phyloP scores from a whole-genome alignment of 1,284 basidiomycete species.

The Pyrrhoderma lamaoense region DNA sequence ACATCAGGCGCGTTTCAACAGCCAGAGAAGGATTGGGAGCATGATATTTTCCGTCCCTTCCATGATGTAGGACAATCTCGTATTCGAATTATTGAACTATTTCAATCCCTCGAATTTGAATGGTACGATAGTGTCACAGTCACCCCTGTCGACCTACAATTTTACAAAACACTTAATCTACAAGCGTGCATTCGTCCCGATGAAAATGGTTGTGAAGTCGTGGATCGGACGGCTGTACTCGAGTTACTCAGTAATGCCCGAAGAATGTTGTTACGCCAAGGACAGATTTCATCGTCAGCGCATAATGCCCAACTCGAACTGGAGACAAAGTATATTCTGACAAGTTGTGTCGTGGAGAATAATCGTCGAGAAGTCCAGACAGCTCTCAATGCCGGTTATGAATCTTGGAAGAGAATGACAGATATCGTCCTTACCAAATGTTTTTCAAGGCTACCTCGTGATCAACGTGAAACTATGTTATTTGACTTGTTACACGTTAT shows the following conservation, averaged over 20 bases:
- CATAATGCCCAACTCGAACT: conserved; percentile 62
- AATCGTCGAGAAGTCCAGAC: conserved; percentile 74
- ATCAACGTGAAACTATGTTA: conserved; percentile 76
- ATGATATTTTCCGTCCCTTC: conserved; percentile 50
- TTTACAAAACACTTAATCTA: conserved; percentile 66
- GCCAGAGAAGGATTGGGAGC: conserved; percentile 37
- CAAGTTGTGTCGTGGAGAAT: conserved; percentile 82
- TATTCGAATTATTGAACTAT: conserved; percentile 78
- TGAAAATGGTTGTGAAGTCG: conserved; percentile 71
- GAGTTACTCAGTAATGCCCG: conserved; percentile 57
- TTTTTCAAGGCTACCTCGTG: conserved; percentile 73
- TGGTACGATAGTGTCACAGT: conserved; percentile 75
- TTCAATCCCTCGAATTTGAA: conserved; percentile 80
- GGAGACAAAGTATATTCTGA: conserved; percentile 72
- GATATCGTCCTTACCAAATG: conserved; percentile 81
- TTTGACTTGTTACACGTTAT: conserved; percentile 83
- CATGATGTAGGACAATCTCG: conserved; percentile 73
- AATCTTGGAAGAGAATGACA: conserved; percentile 77
- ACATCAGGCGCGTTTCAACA: conserved; percentile 44
- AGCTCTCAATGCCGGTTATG: conserved; percentile 64
- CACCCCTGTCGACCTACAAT: conserved; percentile 54
- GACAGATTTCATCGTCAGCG: conserved; percentile 52
- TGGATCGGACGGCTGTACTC: conserved; percentile 68
- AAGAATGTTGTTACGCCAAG: conserved; percentile 58
- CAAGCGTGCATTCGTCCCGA: conserved; percentile 69